phyloP scores from a whole-genome alignment of 192 early-diverging fungal genomes.

The Phycomyces nitens region DNA sequence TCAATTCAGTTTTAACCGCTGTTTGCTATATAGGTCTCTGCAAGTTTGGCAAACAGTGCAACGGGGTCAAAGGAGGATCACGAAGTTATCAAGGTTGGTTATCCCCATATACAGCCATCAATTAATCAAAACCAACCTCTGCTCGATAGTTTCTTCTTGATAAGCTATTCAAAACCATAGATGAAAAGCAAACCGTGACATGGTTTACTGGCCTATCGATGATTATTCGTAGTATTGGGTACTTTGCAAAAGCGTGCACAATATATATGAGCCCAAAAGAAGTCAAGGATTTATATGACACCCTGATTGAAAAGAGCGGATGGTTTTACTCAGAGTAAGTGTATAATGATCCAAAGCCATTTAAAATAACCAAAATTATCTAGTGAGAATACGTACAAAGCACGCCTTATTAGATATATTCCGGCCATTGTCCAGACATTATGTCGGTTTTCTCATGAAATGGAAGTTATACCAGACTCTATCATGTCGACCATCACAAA shows the following conservation, averaged over 20 bases:
- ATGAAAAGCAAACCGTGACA: constrained; percentile 28
- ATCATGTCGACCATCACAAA: constrained; percentile 46
- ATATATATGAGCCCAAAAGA: constrained; percentile 40
- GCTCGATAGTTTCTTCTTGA: constrained; percentile 49
- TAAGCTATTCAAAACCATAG: constrained; percentile 39
- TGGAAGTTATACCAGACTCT: constrained; percentile 42
- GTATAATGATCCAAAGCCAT: background rate
- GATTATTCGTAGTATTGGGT: constrained; percentile 67
- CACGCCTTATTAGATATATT: constrained; percentile 36
- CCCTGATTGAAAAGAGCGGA: constrained; percentile 46
- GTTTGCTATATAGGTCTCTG: background rate
- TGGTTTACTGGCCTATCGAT: constrained; percentile 52
- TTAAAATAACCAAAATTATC: background rate
- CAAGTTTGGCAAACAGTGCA: background rate
- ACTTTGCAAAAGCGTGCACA: constrained; percentile 59
- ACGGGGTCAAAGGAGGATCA: background rate
- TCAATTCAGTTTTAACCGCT: too few species aligned
- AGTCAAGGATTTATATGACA: constrained; percentile 41
- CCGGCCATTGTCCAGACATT: constrained; percentile 65
- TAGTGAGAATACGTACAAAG: constrained; percentile 46
- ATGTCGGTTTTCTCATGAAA: constrained; percentile 45
- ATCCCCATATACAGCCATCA: background rate
- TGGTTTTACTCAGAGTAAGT: constrained; percentile 56
- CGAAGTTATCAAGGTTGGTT: background rate
- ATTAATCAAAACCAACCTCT: background rate